phyloP scores from a whole-genome alignment of 176 grass and related monocot genomes.

The Triticum urartu region DNA sequence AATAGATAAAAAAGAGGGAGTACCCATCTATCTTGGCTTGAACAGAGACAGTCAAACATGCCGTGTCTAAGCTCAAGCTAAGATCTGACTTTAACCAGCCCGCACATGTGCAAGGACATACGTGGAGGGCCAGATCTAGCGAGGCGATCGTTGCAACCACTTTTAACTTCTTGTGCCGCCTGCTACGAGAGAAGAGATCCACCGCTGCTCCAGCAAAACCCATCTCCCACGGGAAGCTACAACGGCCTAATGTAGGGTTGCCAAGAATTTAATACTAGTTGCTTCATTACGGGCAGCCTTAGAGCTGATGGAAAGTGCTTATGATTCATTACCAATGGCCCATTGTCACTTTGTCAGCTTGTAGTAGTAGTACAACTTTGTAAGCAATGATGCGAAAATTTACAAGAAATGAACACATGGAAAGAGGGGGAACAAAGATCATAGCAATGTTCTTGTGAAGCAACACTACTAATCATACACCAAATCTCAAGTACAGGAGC shows the following conservation, averaged over 20 bases:
- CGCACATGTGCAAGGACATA: neutral
- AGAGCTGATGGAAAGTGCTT: neutral
- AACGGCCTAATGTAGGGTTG: neutral
- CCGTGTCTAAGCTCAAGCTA: slow-evolving; percentile 8
- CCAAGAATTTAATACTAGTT: neutral
- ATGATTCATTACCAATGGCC: neutral
- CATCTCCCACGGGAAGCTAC: neutral
- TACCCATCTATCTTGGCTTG: neutral
- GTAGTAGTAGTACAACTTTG: neutral
- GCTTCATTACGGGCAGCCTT: neutral
- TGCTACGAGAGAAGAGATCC: neutral
- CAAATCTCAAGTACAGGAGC: slow-evolving; percentile 5
- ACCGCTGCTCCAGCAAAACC: neutral
- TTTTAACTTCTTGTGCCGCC: slow-evolving; percentile 25
- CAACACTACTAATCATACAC: neutral
- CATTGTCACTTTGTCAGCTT: neutral
- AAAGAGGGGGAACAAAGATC: neutral
- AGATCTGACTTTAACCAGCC: neutral
- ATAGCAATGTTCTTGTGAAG: neutral
- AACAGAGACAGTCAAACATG: slow-evolving; percentile 21
- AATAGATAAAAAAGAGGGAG: no score
- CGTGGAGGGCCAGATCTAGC: slow-evolving; percentile 18
- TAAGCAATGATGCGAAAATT: neutral
- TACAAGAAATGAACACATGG: neutral
- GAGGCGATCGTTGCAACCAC: slow-evolving; percentile 9